These are phyloP conservation scores for Oryza punctata DNA, from an alignment of 176 grass and related monocot genomes.

Conservation along the genomic window DNA sequence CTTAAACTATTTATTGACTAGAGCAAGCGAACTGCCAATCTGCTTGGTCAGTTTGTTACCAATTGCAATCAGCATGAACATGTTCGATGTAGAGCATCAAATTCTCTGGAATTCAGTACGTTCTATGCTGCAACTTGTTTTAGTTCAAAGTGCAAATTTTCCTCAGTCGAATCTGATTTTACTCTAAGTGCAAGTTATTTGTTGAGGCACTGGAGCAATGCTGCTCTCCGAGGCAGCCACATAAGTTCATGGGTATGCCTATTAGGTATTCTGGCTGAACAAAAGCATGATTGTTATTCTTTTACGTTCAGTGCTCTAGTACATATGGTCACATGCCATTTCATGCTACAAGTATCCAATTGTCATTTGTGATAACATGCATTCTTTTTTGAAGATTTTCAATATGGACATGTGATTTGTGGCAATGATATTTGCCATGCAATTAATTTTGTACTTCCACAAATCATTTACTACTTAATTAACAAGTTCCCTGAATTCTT, in stretches of 20 bases:
- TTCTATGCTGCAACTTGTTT: not conserved
- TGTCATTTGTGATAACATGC: not conserved
- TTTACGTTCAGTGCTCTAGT: not conserved
- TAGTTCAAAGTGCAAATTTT: not conserved
- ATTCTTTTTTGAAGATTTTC: constrained; percentile 20
- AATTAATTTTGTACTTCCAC: not conserved
- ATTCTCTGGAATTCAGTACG: no score
- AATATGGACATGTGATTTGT: constrained; percentile 20
- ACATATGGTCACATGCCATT: not conserved
- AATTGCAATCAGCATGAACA: no score
- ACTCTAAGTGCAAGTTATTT: not conserved
- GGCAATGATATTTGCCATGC: constrained; percentile 15
- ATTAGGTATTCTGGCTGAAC: not conserved
- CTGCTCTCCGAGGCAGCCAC: not conserved
- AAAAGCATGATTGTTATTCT: not conserved
- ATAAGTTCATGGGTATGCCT: not conserved
- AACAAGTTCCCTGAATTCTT: constrained; percentile 25
- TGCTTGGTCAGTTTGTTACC: no score
- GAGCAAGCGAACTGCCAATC: no score
- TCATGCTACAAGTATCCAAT: constrained; percentile 5
- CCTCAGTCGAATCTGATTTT: not conserved
- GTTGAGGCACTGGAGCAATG: no score
- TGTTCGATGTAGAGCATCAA: no score
- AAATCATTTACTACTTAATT: constrained; percentile 22
- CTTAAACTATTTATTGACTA: no score